phyloP scores from a whole-genome alignment of 495 filamentous ascomycete genomes.

The Neurospora sp. region DNA sequence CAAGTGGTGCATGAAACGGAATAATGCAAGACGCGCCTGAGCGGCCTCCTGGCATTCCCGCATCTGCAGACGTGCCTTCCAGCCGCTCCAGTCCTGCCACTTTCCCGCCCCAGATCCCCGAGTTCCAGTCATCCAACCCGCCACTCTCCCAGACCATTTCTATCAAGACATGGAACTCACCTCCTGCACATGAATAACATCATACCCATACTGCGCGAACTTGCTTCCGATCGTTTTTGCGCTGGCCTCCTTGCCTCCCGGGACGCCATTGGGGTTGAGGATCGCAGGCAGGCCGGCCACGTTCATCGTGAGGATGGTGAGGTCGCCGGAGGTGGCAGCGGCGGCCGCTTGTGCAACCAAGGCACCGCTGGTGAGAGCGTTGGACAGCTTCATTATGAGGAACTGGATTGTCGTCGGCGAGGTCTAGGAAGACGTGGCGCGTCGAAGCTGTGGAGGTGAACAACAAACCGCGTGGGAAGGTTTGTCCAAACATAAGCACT shows the following conservation, averaged over 20 bases:
- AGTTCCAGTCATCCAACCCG: not conserved
- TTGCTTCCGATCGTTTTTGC: conserved; percentile 36
- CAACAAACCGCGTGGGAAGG: too few relatives aligned
- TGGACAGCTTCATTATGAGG: too few relatives aligned
- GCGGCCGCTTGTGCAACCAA: not conserved
- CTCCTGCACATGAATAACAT: conserved; percentile 54
- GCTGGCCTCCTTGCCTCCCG: conserved; percentile 44
- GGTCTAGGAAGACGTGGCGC: too few relatives aligned
- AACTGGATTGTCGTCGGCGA: too few relatives aligned
- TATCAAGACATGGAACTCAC: conserved; percentile 12
- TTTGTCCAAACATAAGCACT: too few relatives aligned
- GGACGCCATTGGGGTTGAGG: conserved; percentile 42
- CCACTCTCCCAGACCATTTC: not conserved
- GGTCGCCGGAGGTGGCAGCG: conserved; percentile 16
- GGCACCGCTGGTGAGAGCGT: too few relatives aligned
- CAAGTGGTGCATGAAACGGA: not conserved
- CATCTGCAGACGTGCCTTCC: not conserved
- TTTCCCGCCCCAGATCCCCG: not conserved
- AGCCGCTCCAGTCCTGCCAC: too few relatives aligned
- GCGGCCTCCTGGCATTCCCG: too few relatives aligned
- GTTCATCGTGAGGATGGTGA: conserved; percentile 49
- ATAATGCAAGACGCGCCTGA: not conserved
- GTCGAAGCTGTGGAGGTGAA: too few relatives aligned
- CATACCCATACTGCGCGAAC: conserved; percentile 42
- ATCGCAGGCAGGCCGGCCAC: conserved; percentile 49